Evolutionary conservation across 805 yeast species (phyloP), one percentile per base, ranked within the genome.

Genomic region (Jamesozyma jinghongensis): DNA sequence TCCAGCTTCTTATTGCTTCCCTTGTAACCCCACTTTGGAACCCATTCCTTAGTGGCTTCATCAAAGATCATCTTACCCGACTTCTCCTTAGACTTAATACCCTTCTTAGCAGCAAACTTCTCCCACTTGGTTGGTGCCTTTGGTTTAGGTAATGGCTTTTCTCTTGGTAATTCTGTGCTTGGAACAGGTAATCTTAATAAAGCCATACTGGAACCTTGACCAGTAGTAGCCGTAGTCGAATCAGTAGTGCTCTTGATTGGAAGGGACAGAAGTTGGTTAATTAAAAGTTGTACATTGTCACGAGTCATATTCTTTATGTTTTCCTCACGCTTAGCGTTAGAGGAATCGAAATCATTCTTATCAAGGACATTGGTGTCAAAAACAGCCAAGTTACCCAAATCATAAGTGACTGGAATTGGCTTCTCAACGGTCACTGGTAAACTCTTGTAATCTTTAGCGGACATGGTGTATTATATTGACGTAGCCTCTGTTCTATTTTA

Each of bases 121-220:
- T 92, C 96, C 99, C 99, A 92, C 68, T 81, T 87, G 50, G 98
- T 88, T 53, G 79, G 84, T 41, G 90, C 81, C 69, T 85, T 92
- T 40, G 85, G 79, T 66, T 87, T 88, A 44, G 98, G 98, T 54
- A 92, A 66, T 36, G 96, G 80, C 68, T 92, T 92, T 63, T 92
- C 99, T 71, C 99, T 75, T 41, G 99, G 98, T 48, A 88, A 70
- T 43, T 67, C 74, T 16, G 94, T 81, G 13, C 73, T 63, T 19
- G 96, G 94, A 41, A 76, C 86, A 27, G 99, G 97, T 45, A 92
- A 71, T 55, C 74, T 78, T 40, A 92, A 77, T 47, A 90, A 74
- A 8, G 96, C 80, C 76, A 87, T 78, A 39, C 83, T 75, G 11
- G 94, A 75, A 44, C 65, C 60, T 54, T 77, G 81, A 18, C 78